phyloP scores from a whole-genome alignment of 169 alveolate genomes.

The Plasmodium knowlesi region DNA sequence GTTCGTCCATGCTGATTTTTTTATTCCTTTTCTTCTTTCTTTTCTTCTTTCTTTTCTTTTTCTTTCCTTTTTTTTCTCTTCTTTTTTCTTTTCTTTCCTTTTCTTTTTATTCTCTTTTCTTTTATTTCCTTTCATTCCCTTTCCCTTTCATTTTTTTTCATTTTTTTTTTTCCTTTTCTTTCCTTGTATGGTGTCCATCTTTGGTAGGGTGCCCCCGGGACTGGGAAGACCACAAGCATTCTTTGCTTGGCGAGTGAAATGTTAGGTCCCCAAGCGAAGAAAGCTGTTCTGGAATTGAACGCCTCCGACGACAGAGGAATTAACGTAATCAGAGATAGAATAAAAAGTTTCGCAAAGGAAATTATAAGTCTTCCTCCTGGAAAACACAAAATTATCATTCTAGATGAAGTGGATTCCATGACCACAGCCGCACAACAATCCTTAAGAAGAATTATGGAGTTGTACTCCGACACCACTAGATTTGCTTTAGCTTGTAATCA shows the following conservation, averaged over 20 bases:
- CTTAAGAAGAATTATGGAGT: constrained; percentile 98
- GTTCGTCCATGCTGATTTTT: background rate
- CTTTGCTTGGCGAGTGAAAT: constrained; percentile 97
- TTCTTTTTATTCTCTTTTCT: no score
- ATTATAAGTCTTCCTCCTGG: constrained; percentile 94
- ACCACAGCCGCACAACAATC: constrained; percentile 99
- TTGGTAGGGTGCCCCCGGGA: constrained; percentile 99
- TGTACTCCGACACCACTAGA: constrained; percentile 96
- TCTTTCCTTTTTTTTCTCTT: background rate
- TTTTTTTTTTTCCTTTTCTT: background rate
- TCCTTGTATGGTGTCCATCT: background rate
- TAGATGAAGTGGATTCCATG: constrained; percentile 99
- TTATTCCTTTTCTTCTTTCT: no score
- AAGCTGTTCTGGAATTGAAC: constrained; percentile 97
- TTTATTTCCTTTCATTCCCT: no score
- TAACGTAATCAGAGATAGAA: constrained; percentile 98
- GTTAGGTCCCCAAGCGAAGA: constrained; percentile 90
- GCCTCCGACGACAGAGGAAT: constrained; percentile 99
- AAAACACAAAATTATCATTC: constrained; percentile 96
- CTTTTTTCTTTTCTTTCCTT: background rate
- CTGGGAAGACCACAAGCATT: constrained; percentile 99
- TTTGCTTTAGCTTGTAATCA: constrained; percentile 99
- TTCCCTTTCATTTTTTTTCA: no score
- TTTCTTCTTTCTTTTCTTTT: no score
- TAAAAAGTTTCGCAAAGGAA: constrained; percentile 97